phyloP scores from a whole-genome alignment of 768 basidiomycete genomes.

The Boletus reticulatus region DNA sequence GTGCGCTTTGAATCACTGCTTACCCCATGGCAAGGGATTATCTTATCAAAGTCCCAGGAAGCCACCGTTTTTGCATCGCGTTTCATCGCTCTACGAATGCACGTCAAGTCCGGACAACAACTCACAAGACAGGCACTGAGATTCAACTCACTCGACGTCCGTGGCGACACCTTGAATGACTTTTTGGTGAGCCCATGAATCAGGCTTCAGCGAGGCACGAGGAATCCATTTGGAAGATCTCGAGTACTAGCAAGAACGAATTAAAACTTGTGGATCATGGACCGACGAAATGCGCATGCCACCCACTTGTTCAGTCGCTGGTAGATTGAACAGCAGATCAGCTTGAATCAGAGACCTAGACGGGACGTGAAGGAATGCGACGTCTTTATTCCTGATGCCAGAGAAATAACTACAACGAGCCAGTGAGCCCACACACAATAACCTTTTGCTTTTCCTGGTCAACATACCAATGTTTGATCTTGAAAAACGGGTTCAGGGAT shows the following conservation, averaged over 20 bases:
- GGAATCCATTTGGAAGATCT: constrained; percentile 33
- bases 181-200: constrained; percentile 31
- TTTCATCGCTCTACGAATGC: constrained; percentile 46
- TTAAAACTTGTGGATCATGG: background rate
- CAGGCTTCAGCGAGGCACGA: constrained; percentile 25
- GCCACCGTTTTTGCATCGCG: constrained; percentile 63
- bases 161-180: constrained; percentile 16
- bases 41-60: constrained; percentile 70
- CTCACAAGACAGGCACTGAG: background rate
- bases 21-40: constrained; percentile 72
- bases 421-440: background rate
- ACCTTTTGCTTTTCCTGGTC: background rate
- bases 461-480: constrained; percentile 52
- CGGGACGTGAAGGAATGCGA: constrained; percentile 74
- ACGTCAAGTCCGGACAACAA: background rate
- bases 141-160: constrained; percentile 28
- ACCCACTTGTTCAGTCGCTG: constrained; percentile 68
- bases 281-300: background rate
- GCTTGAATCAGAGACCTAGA: constrained; percentile 76
- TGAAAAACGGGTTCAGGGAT: background rate
- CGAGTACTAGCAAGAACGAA: constrained; percentile 32
- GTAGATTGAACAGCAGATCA: constrained; percentile 83
- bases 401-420: constrained; percentile 55
- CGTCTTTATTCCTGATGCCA: constrained; percentile 72
- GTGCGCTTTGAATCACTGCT: constrained; percentile 8